These are phyloP conservation scores for Nepenthes alata DNA, from an alignment of 179 eudicot species.

Conservation along the genomic window DNA sequence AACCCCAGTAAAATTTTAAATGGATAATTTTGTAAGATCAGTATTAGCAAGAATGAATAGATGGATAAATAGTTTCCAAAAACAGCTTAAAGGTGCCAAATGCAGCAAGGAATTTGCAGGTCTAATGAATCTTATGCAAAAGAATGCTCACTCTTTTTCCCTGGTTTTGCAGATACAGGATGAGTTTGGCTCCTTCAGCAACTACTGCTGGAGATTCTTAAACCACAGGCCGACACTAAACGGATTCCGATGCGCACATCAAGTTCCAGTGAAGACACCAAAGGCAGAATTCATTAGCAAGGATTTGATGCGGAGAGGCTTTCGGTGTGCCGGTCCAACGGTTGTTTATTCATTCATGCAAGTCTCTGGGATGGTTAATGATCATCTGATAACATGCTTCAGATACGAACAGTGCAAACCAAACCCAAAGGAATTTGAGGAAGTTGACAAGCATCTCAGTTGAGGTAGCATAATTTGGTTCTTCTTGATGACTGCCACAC, in stretches of 20 bases:
- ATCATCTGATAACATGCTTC: conserved; percentile 56
- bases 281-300: conserved; percentile 60
- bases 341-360: conserved; percentile 72
- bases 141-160: background rate
- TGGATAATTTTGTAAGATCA: too few relatives aligned
- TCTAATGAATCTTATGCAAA: too few relatives aligned
- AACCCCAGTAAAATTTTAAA: too few relatives aligned
- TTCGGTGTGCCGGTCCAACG: conserved; percentile 59
- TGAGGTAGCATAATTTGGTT: too few relatives aligned
- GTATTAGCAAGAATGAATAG: too few relatives aligned
- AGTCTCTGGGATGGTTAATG: conserved; percentile 55
- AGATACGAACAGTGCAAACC: conserved; percentile 32
- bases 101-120: too few relatives aligned
- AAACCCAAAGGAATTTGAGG: background rate
- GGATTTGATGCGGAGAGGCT: conserved; percentile 56
- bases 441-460: too few relatives aligned
- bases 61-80: too few relatives aligned
- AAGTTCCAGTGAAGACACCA: conserved; percentile 55
- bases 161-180: conserved; percentile 38
- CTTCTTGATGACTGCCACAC: too few relatives aligned
- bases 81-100: too few relatives aligned
- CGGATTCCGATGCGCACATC: conserved; percentile 44
- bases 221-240: conserved; percentile 41
- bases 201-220: conserved; percentile 51
- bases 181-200: conserved; percentile 56